Conservation (phyloP, 2,329 filamentous ascomycete genomes). For the Arthroderma uncinatum region DNA sequence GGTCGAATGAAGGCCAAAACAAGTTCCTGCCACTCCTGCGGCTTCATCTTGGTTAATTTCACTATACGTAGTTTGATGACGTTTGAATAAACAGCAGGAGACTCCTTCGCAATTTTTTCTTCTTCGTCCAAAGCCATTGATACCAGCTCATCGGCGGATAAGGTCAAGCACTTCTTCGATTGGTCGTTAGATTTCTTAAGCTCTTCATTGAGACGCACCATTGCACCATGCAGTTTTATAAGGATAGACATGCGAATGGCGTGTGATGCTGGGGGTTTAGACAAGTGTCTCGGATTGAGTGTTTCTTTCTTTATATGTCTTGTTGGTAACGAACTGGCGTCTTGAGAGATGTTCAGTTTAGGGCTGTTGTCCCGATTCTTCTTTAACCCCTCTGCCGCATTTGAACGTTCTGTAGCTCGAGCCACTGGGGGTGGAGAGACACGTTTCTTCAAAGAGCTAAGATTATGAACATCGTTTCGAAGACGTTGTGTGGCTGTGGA, state of each 20-base stretch:
- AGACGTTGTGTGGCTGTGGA: background rate
- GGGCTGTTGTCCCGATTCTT: background rate
- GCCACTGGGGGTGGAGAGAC: conserved; percentile 25
- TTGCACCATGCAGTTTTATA: conserved; percentile 34
- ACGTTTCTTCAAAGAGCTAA: conserved; percentile 19
- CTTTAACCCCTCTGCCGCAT: background rate
- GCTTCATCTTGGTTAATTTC: conserved; percentile 61
- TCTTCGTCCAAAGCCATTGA: conserved; percentile 53
- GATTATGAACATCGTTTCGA: conserved; percentile 11
- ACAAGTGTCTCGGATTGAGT: conserved; percentile 37
- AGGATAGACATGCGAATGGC: conserved; percentile 33
- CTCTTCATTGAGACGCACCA: conserved; percentile 31
- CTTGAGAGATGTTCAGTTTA: background rate
- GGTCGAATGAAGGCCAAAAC: conserved; percentile 34
- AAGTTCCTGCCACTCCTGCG: conserved; percentile 60
- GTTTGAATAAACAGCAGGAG: conserved; percentile 64
- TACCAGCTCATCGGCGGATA: conserved; percentile 35
- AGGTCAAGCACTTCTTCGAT: conserved; percentile 24
- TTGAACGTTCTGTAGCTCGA: background rate
- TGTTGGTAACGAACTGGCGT: background rate
- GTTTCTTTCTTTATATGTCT: conserved; percentile 31
- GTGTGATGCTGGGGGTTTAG: conserved; percentile 35
- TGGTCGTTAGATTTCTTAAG: conserved; percentile 26
- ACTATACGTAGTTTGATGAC: conserved; percentile 72
- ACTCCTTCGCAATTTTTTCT: conserved; percentile 58